Percentiles rank a stretch among this genome's conserved stretches.
These are phyloP conservation scores for Avena atlantica DNA, from an alignment of 176 grass and related monocot species.

Conservation along the genomic window DNA sequence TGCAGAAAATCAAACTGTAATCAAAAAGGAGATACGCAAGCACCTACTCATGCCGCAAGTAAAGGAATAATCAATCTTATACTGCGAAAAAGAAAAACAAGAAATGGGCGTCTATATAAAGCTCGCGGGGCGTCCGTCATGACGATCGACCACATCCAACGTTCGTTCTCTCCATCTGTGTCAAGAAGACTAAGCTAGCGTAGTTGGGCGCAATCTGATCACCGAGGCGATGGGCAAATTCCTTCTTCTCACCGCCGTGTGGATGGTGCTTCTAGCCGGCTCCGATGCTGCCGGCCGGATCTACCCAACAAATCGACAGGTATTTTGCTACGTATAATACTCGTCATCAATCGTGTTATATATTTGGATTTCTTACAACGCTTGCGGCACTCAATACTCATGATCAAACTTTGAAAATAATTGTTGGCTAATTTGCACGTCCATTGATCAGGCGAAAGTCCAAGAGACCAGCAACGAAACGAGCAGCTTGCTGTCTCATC, in stretches of 20 bases:
- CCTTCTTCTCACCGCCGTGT: not conserved
- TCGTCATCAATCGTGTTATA: not conserved
- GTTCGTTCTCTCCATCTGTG: not conserved
- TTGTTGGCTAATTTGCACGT: conserved; percentile 1
- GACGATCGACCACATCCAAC: not conserved
- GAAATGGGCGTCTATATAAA: not conserved
- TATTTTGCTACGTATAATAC: not conserved
- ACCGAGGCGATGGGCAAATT: not conserved
- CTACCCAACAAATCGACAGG: not conserved
- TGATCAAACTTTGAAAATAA: not conserved
- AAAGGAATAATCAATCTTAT: no score
- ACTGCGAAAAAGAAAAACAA: no score
- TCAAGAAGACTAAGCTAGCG: not conserved
- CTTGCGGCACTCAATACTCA: not conserved
- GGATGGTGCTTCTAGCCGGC: not conserved
- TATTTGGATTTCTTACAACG: not conserved
- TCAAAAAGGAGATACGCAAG: no score
- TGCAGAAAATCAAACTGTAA: no score
- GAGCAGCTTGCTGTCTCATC: not conserved
- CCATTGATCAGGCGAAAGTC: not conserved
- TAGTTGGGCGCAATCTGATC: not conserved
- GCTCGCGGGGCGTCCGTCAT: no score
- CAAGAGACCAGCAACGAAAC: not conserved
- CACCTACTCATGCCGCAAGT: no score
- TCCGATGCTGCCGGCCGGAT: not conserved